These are phyloP conservation scores for Capronia coronata DNA, from an alignment of 2,329 filamentous ascomycete genomes.

Conservation along the genomic window DNA sequence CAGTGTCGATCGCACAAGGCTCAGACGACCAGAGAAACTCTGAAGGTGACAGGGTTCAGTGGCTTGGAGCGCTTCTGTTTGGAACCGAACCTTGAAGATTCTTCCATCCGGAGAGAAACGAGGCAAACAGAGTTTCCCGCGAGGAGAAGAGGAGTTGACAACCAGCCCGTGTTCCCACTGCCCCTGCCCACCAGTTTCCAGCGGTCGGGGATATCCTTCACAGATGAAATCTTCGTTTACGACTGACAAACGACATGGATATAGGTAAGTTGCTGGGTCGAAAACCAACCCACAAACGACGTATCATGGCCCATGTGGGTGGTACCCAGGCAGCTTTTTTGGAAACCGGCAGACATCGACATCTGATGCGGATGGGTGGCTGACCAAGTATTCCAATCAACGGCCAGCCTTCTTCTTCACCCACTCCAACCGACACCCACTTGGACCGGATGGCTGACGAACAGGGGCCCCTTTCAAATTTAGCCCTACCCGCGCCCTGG, in stretches of 20 bases:
- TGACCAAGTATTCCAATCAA: neutral
- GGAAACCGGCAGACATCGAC: neutral
- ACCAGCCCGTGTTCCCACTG: too few relatives aligned
- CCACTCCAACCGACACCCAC: neutral
- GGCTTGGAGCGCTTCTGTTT: neutral
- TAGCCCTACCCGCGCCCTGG: conserved; percentile 11
- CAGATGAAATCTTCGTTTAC: too few relatives aligned
- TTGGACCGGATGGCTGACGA: neutral
- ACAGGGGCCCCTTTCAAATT: conserved; percentile 5
- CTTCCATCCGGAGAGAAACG: neutral
- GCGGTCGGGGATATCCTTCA: neutral
- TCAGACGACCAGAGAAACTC: neutral
- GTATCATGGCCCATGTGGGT: too few relatives aligned
- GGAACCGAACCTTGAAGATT: neutral
- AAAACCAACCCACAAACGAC: too few relatives aligned
- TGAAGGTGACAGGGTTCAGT: neutral
- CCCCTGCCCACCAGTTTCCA: neutral
- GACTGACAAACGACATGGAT: too few relatives aligned
- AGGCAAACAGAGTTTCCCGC: neutral
- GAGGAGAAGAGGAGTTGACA: neutral
- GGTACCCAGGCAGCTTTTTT: too few relatives aligned
- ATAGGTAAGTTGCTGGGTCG: too few relatives aligned
- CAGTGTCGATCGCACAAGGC: conserved; percentile 8
- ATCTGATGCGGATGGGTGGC: neutral
- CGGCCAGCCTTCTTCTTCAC: neutral